Evolutionary conservation across 768 basidiomycete genomes (phyloP), one percentile per base, ranked within the genome.

Genomic region (Trametes elegans): DNA sequence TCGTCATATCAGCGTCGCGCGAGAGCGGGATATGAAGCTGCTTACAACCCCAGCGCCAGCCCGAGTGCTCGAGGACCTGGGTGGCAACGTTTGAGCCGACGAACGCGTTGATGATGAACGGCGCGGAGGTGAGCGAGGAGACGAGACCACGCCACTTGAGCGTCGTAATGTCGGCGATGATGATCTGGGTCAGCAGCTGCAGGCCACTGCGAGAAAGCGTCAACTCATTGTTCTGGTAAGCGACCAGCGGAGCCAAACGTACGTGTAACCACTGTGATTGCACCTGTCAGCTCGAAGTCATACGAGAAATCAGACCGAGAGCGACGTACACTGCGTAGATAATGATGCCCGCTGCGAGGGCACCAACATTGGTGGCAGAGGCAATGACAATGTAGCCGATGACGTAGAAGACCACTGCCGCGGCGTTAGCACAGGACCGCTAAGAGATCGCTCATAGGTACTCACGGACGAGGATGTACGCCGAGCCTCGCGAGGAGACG

Each of bases 31-130:
- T n/a, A n/a, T n/a, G n/a, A n/a, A n/a, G n/a, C n/a, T 21, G 47
- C 49, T 44, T 63, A 82, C 82, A 87, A 27, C 85, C 85, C 85
- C 85, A 86, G 66, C 85, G 69, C 85, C 85, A 87, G 7, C 80
- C 79, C 21, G 72, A 51, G 31, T 79, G 71, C 55, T 70, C 70
- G 24, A 77, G 61, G 26, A 78, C 66, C 19, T 60, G 55, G 7
- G 80, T 64, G n/a, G 81, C 74, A 42, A 87, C 77, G 62, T 82
- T 83, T 16, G 80, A 72, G n/a, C 83, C 83, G 53, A 86, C 71
- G 63, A 84, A 85, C 2, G 74, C 81, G 65, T 87, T 86, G 66
- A 87, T 72, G 56, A 87, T 69, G 68, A 81, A 83, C 4, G 81
- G 81, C 36, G 74, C 57, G 7, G 77, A 75, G 11, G 74, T 75